These are phyloP conservation scores for Mortierella sp. DNA, from an alignment of 371 early-diverging fungal genomes.

Conservation along the genomic window DNA sequence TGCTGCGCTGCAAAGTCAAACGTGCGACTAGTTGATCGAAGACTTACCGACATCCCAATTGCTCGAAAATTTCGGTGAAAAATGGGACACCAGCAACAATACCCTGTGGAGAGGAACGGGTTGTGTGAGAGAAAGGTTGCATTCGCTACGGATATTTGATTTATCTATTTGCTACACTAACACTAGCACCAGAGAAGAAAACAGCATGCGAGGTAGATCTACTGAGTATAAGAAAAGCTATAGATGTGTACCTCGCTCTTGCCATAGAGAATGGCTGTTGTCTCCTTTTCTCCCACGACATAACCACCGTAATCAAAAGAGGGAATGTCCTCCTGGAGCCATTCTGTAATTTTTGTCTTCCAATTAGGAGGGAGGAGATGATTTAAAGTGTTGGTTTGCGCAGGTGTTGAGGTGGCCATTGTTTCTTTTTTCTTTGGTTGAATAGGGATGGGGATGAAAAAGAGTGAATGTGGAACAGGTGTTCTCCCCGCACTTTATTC, in stretches of 20 bases:
- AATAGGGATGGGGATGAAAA: background rate
- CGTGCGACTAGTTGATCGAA: background rate
- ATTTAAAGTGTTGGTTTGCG: constrained; percentile 23
- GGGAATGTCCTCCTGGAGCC: constrained; percentile 95
- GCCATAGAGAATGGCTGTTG: constrained; percentile 87
- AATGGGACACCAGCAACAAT: constrained; percentile 96
- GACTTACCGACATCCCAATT: constrained; percentile 86
- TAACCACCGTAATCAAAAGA: constrained; percentile 98
- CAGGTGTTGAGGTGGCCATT: constrained; percentile 20
- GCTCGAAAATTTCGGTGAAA: constrained; percentile 93
- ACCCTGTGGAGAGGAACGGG: constrained; percentile 62
- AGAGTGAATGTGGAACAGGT: background rate
- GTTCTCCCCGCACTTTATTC: background rate
- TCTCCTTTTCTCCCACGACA: constrained; percentile 93
- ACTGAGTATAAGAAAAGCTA: background rate
- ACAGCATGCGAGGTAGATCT: background rate
- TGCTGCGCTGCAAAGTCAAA: background rate
- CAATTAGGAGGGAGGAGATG: constrained; percentile 85
- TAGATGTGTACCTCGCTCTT: constrained; percentile 76
- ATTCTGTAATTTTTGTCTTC: constrained; percentile 76
- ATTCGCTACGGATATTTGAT: no score
- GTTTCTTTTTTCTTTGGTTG: background rate
- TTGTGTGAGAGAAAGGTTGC: background rate
- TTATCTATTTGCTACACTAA: no score
- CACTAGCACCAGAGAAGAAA: no score